Conservation (phyloP, 2,329 filamentous ascomycete species). For the Rhynchosporium secalis region DNA sequence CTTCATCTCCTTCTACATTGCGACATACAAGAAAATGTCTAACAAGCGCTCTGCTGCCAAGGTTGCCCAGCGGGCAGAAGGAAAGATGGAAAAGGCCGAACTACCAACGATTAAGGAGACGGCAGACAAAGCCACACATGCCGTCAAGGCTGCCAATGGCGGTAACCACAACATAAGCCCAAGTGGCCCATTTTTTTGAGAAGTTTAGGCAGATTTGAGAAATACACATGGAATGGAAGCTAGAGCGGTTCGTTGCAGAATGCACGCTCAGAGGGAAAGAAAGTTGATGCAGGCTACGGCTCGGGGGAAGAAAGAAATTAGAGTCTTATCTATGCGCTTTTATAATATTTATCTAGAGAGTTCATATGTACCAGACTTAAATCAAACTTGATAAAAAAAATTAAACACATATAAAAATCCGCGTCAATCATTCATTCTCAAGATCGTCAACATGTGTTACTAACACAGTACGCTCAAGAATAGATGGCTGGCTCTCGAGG, state of each 20-base stretch:
- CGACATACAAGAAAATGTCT: slow-evolving; percentile 33
- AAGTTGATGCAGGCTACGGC: background rate
- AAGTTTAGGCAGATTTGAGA: background rate
- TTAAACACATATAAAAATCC: background rate
- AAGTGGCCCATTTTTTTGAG: slow-evolving; percentile 17
- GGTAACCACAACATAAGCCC: slow-evolving; percentile 24
- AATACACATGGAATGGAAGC: background rate
- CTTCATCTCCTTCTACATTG: slow-evolving; percentile 37
- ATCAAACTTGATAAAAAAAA: background rate
- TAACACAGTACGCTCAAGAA: too few species aligned
- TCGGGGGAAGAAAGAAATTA: too few species aligned
- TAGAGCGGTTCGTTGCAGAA: too few species aligned
- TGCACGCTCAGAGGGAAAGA: background rate
- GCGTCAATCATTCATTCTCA: background rate
- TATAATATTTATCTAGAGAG: background rate
- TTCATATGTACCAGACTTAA: background rate
- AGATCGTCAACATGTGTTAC: too few species aligned
- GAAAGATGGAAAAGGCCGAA: slow-evolving; percentile 24
- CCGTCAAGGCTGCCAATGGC: slow-evolving; percentile 18
- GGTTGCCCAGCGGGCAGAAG: slow-evolving; percentile 30
- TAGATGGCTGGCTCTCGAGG: too few species aligned
- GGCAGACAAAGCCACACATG: slow-evolving; percentile 19
- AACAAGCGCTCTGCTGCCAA: slow-evolving; percentile 44
- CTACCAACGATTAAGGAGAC: slow-evolving; percentile 25
- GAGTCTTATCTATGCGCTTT: background rate